phyloP scores from a whole-genome alignment of 176 grass and related monocot species.

The Avena insularis region DNA sequence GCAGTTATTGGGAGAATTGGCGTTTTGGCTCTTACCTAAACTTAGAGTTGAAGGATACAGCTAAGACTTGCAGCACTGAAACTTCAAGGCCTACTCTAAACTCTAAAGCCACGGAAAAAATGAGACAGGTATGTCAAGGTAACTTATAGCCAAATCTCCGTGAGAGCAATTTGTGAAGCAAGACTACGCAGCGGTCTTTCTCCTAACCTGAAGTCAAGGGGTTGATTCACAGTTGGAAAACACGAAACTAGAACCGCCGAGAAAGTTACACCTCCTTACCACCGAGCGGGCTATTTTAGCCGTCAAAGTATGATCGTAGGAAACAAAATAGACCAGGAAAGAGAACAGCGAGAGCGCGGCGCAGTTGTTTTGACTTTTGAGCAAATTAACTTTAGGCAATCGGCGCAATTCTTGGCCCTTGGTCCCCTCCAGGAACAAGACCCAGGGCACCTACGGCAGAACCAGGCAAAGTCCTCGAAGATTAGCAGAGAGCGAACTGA shows the following conservation, averaged over 20 bases:
- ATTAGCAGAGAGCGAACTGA: too few relatives aligned
- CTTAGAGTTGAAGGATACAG: background rate
- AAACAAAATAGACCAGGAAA: background rate
- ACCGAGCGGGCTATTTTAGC: too few relatives aligned
- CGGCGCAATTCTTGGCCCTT: background rate
- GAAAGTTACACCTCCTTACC: background rate
- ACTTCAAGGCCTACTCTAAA: background rate
- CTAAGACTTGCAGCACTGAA: background rate
- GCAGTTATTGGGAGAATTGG: too few relatives aligned
- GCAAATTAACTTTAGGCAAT: background rate
- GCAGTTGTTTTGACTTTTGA: background rate
- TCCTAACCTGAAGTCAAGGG: background rate
- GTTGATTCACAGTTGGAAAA: background rate
- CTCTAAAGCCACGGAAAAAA: too few relatives aligned
- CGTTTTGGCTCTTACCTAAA: too few relatives aligned
- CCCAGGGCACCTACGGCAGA: background rate
- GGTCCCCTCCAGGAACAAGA: background rate
- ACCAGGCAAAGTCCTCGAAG: background rate
- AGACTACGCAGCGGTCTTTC: background rate
- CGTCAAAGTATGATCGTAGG: background rate
- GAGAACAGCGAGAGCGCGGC: background rate
- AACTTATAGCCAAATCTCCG: too few relatives aligned
- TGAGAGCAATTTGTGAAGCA: background rate
- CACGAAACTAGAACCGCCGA: slow-evolving; percentile 5
- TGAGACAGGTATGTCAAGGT: background rate